Conservation (phyloP, 805 yeast species). For the Suhomyces kilbournensis region DNA sequence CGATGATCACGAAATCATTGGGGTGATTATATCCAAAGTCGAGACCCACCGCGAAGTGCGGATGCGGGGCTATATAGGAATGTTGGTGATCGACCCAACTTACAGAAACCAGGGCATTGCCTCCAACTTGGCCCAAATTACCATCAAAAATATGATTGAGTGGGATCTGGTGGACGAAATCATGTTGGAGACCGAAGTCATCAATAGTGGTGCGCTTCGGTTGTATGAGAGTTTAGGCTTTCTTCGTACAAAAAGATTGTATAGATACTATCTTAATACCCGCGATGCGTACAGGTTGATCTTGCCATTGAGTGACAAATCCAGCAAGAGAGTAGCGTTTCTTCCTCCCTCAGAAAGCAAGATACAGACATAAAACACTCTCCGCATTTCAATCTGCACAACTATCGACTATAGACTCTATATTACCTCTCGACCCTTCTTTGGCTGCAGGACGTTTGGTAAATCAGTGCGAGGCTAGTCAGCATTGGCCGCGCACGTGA, state of each 20-base stretch:
- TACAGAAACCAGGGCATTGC: conserved; percentile 84
- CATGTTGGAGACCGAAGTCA: conserved; percentile 89
- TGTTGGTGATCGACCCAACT: conserved; percentile 78
- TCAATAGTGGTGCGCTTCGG: conserved; percentile 64
- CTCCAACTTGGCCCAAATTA: conserved; percentile 57
- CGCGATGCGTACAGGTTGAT: conserved; percentile 91
- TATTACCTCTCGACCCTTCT: neutral
- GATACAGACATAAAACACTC: neutral
- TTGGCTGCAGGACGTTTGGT: neutral
- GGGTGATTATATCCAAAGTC: conserved; percentile 79
- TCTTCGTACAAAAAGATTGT: conserved; percentile 68
- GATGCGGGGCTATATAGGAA: conserved; percentile 89
- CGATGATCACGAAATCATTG: conserved; percentile 47
- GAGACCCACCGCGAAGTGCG: conserved; percentile 74
- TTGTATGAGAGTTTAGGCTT: conserved; percentile 78
- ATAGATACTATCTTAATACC: conserved; percentile 84
- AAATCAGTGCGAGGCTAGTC: neutral
- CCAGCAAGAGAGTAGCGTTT: conserved; percentile 50
- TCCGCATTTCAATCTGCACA: neutral
- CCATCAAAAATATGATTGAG: conserved; percentile 63
- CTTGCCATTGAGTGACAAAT: conserved; percentile 66
- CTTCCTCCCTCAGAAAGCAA: conserved; percentile 15
- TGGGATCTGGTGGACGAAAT: conserved; percentile 76
- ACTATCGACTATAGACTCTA: neutral
- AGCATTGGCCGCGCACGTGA: neutral